Evolutionary conservation across 495 filamentous ascomycete species (phyloP).

Genomic region (Hapsidospora chrysogenum): DNA sequence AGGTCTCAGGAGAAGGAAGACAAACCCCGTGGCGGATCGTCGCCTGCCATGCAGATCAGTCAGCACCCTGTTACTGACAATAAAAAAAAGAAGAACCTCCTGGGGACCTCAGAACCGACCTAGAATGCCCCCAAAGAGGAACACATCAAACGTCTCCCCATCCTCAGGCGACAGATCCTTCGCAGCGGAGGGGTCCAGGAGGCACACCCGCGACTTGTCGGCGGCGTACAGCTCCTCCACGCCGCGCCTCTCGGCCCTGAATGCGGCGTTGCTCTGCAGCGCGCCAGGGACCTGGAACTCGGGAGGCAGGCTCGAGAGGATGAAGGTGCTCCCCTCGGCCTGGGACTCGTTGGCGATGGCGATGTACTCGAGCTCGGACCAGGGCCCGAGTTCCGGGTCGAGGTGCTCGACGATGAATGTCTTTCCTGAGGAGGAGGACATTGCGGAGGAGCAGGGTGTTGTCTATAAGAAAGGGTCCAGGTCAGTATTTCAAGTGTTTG

Average conservation of each 20-base stretch:
- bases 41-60: constrained; percentile 42
- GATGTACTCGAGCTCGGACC: constrained; percentile 83
- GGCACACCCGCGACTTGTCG: constrained; percentile 50
- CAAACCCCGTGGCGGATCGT: constrained; percentile 88
- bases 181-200: constrained; percentile 72
- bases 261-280: constrained; percentile 38
- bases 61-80: constrained; percentile 7
- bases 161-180: constrained; percentile 72
- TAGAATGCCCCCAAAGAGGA: constrained; percentile 90
- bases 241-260: constrained; percentile 49
- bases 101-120: too few relatives aligned
- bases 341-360: constrained; percentile 70
- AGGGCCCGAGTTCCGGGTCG: constrained; percentile 81
- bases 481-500: too few relatives aligned
- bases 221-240: constrained; percentile 64
- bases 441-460: too few relatives aligned
- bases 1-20: constrained; percentile 4
- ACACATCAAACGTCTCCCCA: constrained; percentile 68
- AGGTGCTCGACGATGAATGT: constrained; percentile 87
- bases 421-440: too few relatives aligned
- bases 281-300: constrained; percentile 47
- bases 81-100: background rate
- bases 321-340: constrained; percentile 48
- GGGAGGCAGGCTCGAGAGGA: constrained; percentile 66
- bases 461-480: too few relatives aligned